phyloP scores from a whole-genome alignment of 352 stramenopile species.

The Phytophthora hybrid region DNA sequence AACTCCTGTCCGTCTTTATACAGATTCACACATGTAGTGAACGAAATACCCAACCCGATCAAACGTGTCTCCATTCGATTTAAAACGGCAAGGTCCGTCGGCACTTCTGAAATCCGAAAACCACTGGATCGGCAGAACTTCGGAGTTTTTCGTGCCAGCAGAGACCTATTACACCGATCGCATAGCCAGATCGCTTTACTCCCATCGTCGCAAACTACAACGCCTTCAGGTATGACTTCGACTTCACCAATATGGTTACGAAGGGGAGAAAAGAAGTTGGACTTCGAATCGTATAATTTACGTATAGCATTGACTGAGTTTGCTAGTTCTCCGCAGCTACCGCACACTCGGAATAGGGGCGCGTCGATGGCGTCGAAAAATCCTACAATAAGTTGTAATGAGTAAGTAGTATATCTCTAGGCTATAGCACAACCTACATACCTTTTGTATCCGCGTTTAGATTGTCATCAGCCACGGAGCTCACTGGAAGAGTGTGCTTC shows the following conservation, averaged over 20 bases:
- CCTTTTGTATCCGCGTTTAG: too few relatives aligned
- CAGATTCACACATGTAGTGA: constrained; percentile 19
- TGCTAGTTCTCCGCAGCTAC: constrained; percentile 9
- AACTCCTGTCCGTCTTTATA: constrained; percentile 19
- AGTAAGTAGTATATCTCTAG: too few relatives aligned
- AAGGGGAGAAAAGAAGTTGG: constrained; percentile 3
- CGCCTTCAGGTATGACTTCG: neutral
- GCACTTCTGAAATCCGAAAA: constrained; percentile 7
- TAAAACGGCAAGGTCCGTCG: neutral
- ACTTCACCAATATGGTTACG: neutral
- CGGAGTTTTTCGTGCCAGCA: neutral
- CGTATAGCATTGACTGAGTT: neutral
- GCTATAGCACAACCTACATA: too few relatives aligned
- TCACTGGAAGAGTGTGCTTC: too few relatives aligned
- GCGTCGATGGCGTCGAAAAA: constrained; percentile 15
- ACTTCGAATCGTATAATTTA: neutral
- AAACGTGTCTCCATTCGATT: constrained; percentile 16
- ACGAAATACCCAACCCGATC: constrained; percentile 16
- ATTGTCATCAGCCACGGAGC: too few relatives aligned
- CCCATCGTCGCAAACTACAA: neutral
- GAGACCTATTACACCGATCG: constrained; percentile 2
- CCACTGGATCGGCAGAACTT: constrained; percentile 20
- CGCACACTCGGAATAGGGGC: constrained; percentile 7
- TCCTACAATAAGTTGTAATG: neutral
- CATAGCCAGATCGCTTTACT: neutral